A percentile compares a stretch with the other conserved stretches of the same genome.
Conservation (phyloP, 495 filamentous ascomycete genomes). For the Sordaria brevicollis region DNA sequence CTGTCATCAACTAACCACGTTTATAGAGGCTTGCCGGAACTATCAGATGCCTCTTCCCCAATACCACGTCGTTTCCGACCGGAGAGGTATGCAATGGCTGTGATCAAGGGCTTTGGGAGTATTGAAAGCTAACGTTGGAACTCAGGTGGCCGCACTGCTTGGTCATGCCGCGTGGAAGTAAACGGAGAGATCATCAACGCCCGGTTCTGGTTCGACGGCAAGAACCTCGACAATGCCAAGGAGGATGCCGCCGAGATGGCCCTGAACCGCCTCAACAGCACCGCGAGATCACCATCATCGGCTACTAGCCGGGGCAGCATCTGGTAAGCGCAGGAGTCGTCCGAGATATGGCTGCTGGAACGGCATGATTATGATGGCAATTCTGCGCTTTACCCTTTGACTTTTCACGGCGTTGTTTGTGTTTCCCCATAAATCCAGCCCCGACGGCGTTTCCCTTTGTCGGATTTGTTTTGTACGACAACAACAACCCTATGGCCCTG, state of each 20-base stretch:
- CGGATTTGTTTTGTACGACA: background rate
- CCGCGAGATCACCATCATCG: conserved; percentile 9
- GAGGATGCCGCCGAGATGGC: conserved; percentile 83
- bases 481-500: background rate
- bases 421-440: background rate
- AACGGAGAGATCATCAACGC: conserved; percentile 46
- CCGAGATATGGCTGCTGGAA: background rate
- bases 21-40: conserved; percentile 49
- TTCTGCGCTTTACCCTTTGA: background rate
- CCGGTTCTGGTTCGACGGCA: conserved; percentile 86
- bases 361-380: background rate
- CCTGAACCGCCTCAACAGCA: conserved; percentile 36
- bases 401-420: background rate
- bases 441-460: background rate
- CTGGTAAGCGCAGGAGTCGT: background rate
- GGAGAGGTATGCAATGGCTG: conserved; percentile 50
- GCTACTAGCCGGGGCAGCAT: conserved; percentile 12
- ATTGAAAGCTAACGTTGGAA: background rate
- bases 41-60: conserved; percentile 45
- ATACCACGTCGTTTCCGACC: conserved; percentile 66
- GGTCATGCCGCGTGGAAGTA: conserved; percentile 66
- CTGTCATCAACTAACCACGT: background rate
- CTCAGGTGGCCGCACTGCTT: conserved; percentile 79
- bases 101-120: background rate
- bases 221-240: conserved; percentile 75